phyloP scores from a whole-genome alignment of 2,329 filamentous ascomycete genomes.

The Purpureocillium takamizusanense region DNA sequence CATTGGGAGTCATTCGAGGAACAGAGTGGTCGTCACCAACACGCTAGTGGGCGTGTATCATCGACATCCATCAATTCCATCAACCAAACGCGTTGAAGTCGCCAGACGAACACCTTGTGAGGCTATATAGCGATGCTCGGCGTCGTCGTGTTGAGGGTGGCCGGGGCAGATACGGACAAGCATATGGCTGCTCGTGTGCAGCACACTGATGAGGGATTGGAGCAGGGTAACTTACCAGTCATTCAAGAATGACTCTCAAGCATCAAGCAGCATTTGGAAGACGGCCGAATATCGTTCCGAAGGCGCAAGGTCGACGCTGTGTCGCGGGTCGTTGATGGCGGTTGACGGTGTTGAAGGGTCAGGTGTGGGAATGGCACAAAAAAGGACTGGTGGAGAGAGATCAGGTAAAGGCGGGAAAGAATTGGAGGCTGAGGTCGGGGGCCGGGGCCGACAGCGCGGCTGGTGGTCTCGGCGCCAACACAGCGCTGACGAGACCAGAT shows the following conservation, averaged over 20 bases:
- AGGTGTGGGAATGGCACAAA: constrained; percentile 22
- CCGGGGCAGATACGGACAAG: constrained; percentile 27
- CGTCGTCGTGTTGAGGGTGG: constrained; percentile 20
- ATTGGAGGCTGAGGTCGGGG: constrained; percentile 23
- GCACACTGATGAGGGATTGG: constrained; percentile 14
- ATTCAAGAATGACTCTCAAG: constrained; percentile 35
- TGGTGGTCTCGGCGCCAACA: too few relatives aligned
- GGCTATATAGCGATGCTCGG: constrained; percentile 24
- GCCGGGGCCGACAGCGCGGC: too few relatives aligned
- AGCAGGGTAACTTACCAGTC: constrained; percentile 37
- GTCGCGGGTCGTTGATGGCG: constrained; percentile 11
- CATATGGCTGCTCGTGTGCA: constrained; percentile 21
- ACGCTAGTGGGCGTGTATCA: constrained; percentile 19
- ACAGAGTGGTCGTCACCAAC: constrained; percentile 10
- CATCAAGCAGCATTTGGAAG: constrained; percentile 19
- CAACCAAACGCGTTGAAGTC: constrained; percentile 17
- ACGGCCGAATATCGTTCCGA: constrained; percentile 13
- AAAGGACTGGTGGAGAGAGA: constrained; percentile 23
- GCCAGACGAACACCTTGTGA: constrained; percentile 14
- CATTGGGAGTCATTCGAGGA: constrained; percentile 29
- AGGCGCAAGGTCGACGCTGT: constrained; percentile 12
- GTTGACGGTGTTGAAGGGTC: constrained; percentile 22
- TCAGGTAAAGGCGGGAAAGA: constrained; percentile 24
- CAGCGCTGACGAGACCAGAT: too few relatives aligned
- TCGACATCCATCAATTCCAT: constrained; percentile 25